phyloP scores from a whole-genome alignment of 169 alveolate genomes.

The Cryptosporidium ubiquitum region DNA sequence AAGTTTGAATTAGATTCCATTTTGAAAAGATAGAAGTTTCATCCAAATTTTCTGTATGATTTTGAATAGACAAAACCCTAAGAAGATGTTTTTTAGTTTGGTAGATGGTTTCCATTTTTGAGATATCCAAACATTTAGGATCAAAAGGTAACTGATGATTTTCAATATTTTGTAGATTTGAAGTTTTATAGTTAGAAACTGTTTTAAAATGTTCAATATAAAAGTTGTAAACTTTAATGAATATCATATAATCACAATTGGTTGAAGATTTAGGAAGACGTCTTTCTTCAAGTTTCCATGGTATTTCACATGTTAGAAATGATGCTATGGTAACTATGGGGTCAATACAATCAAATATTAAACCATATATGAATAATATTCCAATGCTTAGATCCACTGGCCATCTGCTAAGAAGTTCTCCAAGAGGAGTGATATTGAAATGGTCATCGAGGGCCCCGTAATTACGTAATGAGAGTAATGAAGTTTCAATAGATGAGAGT shows the following conservation, averaged over 20 bases:
- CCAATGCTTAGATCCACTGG: conserved; percentile 76
- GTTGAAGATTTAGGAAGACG: neutral
- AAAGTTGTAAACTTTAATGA: conserved; percentile 42
- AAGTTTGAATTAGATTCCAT: conserved; percentile 50
- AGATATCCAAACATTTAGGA: conserved; percentile 18
- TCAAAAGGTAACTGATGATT: conserved; percentile 53
- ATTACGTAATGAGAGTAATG: conserved; percentile 14
- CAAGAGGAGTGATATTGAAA: conserved; percentile 69
- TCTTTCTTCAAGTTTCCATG: conserved; percentile 58
- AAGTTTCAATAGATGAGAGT: conserved; percentile 53
- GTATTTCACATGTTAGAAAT: conserved; percentile 67
- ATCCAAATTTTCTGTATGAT: neutral
- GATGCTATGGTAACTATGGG: conserved; percentile 66
- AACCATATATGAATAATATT: conserved; percentile 60
- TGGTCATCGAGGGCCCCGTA: conserved; percentile 52
- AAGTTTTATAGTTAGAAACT: neutral
- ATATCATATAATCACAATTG: conserved; percentile 60
- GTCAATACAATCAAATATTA: conserved; percentile 58
- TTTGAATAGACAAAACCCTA: conserved; percentile 4
- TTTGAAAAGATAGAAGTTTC: conserved; percentile 26
- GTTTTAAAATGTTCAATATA: neutral
- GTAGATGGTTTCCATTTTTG: conserved; percentile 54
- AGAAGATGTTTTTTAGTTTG: conserved; percentile 45
- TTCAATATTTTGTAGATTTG: neutral
- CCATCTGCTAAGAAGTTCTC: conserved; percentile 58